Conservation (phyloP, 169 alveolate genomes). For the Plasmodium vinckei region DNA sequence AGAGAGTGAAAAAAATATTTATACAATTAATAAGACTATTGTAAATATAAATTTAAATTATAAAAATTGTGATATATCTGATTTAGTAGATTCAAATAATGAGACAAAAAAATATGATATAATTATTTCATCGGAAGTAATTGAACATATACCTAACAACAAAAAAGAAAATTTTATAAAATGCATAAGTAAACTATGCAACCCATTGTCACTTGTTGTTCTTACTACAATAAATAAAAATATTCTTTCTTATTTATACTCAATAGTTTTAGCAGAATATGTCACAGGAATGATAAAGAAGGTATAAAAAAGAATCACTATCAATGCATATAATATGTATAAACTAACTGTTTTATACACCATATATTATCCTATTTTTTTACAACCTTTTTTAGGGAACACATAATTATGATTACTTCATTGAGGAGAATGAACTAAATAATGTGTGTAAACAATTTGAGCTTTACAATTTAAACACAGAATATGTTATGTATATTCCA, state of each 20-base stretch:
- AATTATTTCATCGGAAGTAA: conserved; percentile 45
- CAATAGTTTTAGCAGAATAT: conserved; percentile 29
- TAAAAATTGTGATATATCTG: conserved; percentile 30
- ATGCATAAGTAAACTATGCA: conserved; percentile 22
- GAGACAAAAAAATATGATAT: conserved; percentile 30
- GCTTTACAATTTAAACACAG: conserved; percentile 24
- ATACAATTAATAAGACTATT: background rate
- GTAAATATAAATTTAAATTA: conserved; percentile 21
- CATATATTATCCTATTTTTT: background rate
- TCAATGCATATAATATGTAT: too few relatives aligned
- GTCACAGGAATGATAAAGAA: conserved; percentile 22
- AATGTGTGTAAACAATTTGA: conserved; percentile 3
- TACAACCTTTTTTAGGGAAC: conserved; percentile 31
- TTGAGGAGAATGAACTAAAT: conserved; percentile 10
- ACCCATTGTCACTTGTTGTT: conserved; percentile 17
- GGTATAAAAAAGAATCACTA: background rate
- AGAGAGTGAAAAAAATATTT: background rate
- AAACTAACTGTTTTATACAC: background rate
- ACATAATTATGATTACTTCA: conserved; percentile 28
- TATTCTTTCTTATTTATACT: conserved; percentile 15
- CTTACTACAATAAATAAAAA: conserved; percentile 39
- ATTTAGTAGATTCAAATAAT: conserved; percentile 3
- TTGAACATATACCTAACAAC: conserved; percentile 46
- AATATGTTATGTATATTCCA: conserved; percentile 44
- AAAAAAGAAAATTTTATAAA: conserved; percentile 19